These are phyloP conservation scores for Hymenoscyphus repandus DNA, from an alignment of 2,329 filamentous ascomycete species.

Conservation along the genomic window DNA sequence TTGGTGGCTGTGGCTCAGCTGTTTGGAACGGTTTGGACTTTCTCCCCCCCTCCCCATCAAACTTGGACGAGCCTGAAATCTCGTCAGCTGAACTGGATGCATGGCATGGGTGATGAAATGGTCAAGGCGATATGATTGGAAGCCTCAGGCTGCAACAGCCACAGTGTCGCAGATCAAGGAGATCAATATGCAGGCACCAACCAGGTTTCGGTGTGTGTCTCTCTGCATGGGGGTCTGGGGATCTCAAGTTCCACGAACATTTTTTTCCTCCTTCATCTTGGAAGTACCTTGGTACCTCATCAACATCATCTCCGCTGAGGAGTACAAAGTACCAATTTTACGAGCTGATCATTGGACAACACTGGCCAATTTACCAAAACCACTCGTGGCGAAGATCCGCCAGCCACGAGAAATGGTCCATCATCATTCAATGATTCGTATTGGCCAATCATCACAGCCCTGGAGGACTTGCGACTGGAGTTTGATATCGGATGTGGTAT, in stretches of 20 bases:
- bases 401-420: not conserved
- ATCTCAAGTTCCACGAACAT: not conserved
- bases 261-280: not conserved
- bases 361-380: too few relatives aligned
- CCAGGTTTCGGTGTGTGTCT: not conserved
- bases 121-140: not conserved
- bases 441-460: not conserved
- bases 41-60: not conserved
- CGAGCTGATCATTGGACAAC: too few relatives aligned
- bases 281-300: not conserved
- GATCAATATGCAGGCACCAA: conserved; percentile 16
- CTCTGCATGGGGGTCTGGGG: not conserved
- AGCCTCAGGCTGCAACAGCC: conserved; percentile 1
- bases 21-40: not conserved
- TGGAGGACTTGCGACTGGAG: not conserved
- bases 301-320: not conserved
- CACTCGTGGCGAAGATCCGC: too few relatives aligned
- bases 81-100: not conserved
- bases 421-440: not conserved
- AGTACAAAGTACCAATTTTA: too few relatives aligned
- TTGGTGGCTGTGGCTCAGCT: not conserved
- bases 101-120: conserved; percentile 7
- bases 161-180: conserved; percentile 11
- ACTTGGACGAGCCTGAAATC: not conserved
- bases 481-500: not conserved